Conservation (phyloP, 2,329 filamentous ascomycete species). For the Penicillium freii region DNA sequence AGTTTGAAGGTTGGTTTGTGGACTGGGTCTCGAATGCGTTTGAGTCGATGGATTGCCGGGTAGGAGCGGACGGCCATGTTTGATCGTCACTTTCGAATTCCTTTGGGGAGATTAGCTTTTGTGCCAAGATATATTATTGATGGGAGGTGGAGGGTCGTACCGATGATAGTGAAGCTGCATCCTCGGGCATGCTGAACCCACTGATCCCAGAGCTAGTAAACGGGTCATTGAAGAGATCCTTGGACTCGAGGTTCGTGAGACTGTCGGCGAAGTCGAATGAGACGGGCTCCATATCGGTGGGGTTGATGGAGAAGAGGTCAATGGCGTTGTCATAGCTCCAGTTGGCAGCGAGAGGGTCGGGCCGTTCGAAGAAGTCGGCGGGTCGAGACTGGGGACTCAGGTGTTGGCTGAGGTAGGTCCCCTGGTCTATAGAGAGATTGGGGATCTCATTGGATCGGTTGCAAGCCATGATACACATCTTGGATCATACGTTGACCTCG, state of each 20-base stretch:
- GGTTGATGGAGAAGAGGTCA: conserved; percentile 35
- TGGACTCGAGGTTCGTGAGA: conserved; percentile 29
- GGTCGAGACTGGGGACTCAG: conserved; percentile 21
- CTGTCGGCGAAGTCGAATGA: conserved; percentile 33
- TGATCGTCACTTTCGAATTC: conserved; percentile 39
- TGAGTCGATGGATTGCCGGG: conserved; percentile 22
- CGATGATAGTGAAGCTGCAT: conserved; percentile 30
- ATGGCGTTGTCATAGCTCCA: conserved; percentile 38
- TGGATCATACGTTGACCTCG: conserved; percentile 9
- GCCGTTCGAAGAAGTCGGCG: conserved; percentile 17
- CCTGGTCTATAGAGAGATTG: conserved; percentile 18
- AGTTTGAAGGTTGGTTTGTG: conserved; percentile 3
- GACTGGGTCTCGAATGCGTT: conserved; percentile 9
- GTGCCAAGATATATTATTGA: not conserved
- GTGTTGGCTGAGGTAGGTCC: conserved; percentile 21
- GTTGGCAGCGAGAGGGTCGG: conserved; percentile 37
- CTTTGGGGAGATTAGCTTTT: conserved; percentile 9
- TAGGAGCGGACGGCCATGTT: conserved; percentile 29
- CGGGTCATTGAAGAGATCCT: conserved; percentile 32
- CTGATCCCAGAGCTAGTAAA: conserved; percentile 32
- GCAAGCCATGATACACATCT: conserved; percentile 20
- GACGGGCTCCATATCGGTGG: conserved; percentile 32
- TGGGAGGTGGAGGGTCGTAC: conserved; percentile 10
- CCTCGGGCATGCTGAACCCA: conserved; percentile 35
- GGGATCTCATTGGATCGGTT: conserved; percentile 18